Base-by-base conservation (phyloP, 2,329 filamentous ascomycete genomes). In the Ophiosphaerella narmari region DNA sequence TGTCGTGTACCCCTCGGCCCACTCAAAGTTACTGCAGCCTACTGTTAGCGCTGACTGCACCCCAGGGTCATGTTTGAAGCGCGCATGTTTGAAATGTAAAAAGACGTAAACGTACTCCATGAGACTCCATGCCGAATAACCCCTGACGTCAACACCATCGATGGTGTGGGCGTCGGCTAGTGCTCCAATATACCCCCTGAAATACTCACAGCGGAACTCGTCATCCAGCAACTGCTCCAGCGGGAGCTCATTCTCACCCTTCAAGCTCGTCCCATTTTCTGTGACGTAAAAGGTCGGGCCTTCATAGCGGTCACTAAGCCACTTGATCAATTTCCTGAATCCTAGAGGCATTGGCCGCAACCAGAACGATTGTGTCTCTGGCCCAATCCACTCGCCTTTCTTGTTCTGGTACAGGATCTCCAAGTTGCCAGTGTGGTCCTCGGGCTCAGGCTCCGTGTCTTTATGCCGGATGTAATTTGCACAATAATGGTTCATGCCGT, bases 401-500 rank as follows among this genome's bases (percentile, higher is more conserved):
- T 91, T 90, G 78, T 86, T 87, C 68, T 85, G 80, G 59, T 88
- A 84, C 35, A 87, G 80, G 2, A 85, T 81, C 63, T 94, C 88
- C 32, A 95, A 76, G 72, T 95, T 88, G 45, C 91, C 91, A 11
- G 84, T 77, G 73, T 85, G 85, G 75, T 96, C 90, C 43, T 88
- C 80, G 4, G 78, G 77, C 1, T 82, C 79, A 0, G 89, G 76
- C 40, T 80, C 76, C 6, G 80, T 82, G 7, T 82, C 80, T 66
- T 85, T 84, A 75, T 92, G 86, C 72, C 86, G 86, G 76, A 95
- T 86, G 76, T 89, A 95, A 80, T 94, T 90, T 67, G 90, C 88
- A 43, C 89, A 92, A 79, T 96, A 96, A 80, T 91, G 88, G 79
- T 96, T 95, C 89, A 93, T 93, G 72, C 90, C 91, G 74, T 95